Base-by-base conservation (phyloP, 2,329 filamentous ascomycete genomes). In the Hirsutella thompsonii region DNA sequence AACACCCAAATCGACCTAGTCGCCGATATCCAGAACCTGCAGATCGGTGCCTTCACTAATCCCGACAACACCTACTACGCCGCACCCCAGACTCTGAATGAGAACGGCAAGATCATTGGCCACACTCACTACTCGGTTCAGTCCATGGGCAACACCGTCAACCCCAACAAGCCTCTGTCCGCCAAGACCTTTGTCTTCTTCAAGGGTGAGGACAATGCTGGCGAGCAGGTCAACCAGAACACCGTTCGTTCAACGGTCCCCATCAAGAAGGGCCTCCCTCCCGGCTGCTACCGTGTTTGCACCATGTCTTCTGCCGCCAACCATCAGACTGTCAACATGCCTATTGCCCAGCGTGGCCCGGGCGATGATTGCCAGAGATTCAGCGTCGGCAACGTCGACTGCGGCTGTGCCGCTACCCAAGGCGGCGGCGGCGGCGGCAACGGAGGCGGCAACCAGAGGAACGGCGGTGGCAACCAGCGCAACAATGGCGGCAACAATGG, bases 291-390 rank as follows among this genome's bases (percentile, higher is more conserved):
- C 62, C 74, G 78, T 50, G 60, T 79, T 46, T 82, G 78, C 67
- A 75, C 71, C 51, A 78, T 82, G 72, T 67, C 69, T 21, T 61
- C 69, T 45, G 61, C 78, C n/a, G 63, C 74, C 49, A 82, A 81
- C 64, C 78, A 82, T 53, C 76, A 81, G 61, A 74, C 75, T 42
- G 74, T 79, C 9, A 54, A 79, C 41, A 80, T 80, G 76, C 75
- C 76, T 39, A 70, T 81, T 40, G 77, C 78, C 42, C 77, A 81
- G 61, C 73, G 78, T 57, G 78, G 78, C 58, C 66, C 73, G 36
- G 76, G 81, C 55, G 78, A 82, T 50, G 77, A 81, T 54, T 81
- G 77, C 55, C 62, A 69, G 39, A 74, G 74, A 52, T 75, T 80
- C 52, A 72, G 67, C 36, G 74, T 77, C n/a, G 56, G 51, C 28